Percentiles rank a stretch among this genome's conserved stretches.
phyloP scores from a whole-genome alignment of 495 filamentous ascomycete species.

The Penicillium canariense region DNA sequence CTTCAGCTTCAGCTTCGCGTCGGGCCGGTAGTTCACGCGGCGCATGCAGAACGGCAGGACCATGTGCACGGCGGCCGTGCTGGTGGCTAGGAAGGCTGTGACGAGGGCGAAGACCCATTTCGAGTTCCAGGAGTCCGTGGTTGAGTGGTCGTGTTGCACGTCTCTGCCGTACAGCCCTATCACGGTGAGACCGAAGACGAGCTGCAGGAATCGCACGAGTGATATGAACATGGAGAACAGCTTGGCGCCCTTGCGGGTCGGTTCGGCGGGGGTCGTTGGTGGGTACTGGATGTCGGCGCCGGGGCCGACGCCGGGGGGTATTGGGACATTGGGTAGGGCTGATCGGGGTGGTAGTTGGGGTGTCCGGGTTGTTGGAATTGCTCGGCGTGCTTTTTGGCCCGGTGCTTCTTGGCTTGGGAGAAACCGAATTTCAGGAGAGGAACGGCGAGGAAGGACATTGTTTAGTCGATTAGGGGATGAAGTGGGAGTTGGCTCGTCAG shows the following conservation, averaged over 20 bases:
- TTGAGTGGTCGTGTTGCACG: constrained; percentile 55
- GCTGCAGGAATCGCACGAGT: constrained; percentile 63
- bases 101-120: constrained; percentile 80
- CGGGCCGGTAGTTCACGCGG: constrained; percentile 31
- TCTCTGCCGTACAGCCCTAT: constrained; percentile 77
- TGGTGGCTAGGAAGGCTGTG: constrained; percentile 56
- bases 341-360: constrained; percentile 9
- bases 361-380: constrained; percentile 21
- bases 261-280: constrained; percentile 2
- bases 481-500: background rate
- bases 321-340: constrained; percentile 19
- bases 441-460: constrained; percentile 34
- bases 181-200: constrained; percentile 71
- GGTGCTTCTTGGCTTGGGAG: constrained; percentile 33
- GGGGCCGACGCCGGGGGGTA: constrained; percentile 23
- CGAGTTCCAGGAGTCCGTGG: constrained; percentile 49
- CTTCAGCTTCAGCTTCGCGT: constrained; percentile 9
- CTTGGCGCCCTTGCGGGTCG: constrained; percentile 15
- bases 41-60: constrained; percentile 51
- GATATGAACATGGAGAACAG: constrained; percentile 23
- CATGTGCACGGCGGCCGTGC: constrained; percentile 60
- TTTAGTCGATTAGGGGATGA: background rate
- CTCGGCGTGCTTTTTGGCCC: constrained; percentile 28
- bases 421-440: constrained; percentile 31
- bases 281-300: constrained; percentile 19